Evolutionary conservation across 306 rosid species (phyloP), one percentile per base, ranked within the genome.

Genomic region (Leucaena leucocephala): DNA sequence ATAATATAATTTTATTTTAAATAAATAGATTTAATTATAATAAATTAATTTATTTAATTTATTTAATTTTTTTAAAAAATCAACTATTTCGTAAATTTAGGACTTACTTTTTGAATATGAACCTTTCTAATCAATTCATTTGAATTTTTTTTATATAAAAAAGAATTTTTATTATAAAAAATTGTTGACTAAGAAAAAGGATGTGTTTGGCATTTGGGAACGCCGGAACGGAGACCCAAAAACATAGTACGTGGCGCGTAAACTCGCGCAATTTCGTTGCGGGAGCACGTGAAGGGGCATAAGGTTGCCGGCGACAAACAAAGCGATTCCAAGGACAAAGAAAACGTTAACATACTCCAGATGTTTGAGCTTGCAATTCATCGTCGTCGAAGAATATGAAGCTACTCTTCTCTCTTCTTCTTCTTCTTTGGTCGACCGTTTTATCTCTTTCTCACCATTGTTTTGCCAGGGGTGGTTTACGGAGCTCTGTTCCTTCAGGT

Each of bases 391-490:
- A 12, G 77, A 57, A 36, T 58, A 79, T 44, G 81, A 74, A 85
- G 11, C 72, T 90, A 40, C 64, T 77, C 45, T 52, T 83, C 65
- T 78, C 87, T 64, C 75, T 87, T 63, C 74, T 83, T 12, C 74
- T 83, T 12, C 54, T 91, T 59, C 48, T 87, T 68, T 86, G 78
- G 76, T 77, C 82, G 38, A 12, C 66, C 74, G 19, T 86, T 35
- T 70, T 82, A 38, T 82, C 85, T 80, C 72, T 81, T 42, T 65
- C 81, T 65, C 86, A 2, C 39, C 58, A 38, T 35, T 84, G 82
- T 27, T 15, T 74, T 67, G 95, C 97, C 13, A 81, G 86, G 78
- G 97, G 91, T 67, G 84, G 86, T 55, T 78, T 50, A 17, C 67
- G 17, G 16, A 68, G 61, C 81, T 71, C 83, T 61, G 5, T 74